These are phyloP conservation scores for Leucocoprinus sp. DNA, from an alignment of 768 basidiomycete species.

Conservation along the genomic window DNA sequence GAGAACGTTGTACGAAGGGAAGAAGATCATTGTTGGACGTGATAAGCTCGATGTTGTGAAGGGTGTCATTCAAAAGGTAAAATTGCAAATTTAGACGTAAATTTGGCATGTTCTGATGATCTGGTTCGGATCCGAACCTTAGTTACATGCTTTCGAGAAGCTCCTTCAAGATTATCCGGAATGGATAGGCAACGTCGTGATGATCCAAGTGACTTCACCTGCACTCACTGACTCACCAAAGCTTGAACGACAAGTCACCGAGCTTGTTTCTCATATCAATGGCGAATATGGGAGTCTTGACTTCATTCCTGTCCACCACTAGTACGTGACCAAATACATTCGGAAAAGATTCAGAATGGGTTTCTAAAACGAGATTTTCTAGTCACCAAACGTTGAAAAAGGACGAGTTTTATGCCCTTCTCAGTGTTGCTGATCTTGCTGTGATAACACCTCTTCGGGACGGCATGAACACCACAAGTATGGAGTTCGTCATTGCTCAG, in stretches of 20 bases:
- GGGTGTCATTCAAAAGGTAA: conserved; percentile 90
- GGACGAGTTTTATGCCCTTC: conserved; percentile 94
- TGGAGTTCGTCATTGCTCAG: conserved; percentile 98
- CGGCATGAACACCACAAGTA: conserved; percentile 98
- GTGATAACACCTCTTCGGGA: conserved; percentile 94
- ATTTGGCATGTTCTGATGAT: neutral
- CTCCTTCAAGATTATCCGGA: conserved; percentile 89
- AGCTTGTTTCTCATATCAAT: conserved; percentile 92
- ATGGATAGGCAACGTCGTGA: conserved; percentile 86
- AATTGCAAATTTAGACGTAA: neutral
- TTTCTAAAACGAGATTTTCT: conserved; percentile 5
- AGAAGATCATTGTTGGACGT: conserved; percentile 96
- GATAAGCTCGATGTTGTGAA: conserved; percentile 99
- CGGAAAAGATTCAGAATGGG: neutral
- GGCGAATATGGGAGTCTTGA: conserved; percentile 91
- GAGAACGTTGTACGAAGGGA: conserved; percentile 78
- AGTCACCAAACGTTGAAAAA: conserved; percentile 97
- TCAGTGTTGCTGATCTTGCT: conserved; percentile 88
- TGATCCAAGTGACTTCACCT: conserved; percentile 91
- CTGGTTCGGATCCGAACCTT: neutral
- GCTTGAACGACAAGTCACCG: conserved; percentile 87
- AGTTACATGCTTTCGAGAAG: conserved; percentile 94
- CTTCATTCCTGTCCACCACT: conserved; percentile 97
- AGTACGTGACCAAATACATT: conserved; percentile 46
- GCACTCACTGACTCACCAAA: conserved; percentile 88